Evolutionary conservation across 2,329 filamentous ascomycete species (phyloP).

Genomic region (Trichoderma gracile): DNA sequence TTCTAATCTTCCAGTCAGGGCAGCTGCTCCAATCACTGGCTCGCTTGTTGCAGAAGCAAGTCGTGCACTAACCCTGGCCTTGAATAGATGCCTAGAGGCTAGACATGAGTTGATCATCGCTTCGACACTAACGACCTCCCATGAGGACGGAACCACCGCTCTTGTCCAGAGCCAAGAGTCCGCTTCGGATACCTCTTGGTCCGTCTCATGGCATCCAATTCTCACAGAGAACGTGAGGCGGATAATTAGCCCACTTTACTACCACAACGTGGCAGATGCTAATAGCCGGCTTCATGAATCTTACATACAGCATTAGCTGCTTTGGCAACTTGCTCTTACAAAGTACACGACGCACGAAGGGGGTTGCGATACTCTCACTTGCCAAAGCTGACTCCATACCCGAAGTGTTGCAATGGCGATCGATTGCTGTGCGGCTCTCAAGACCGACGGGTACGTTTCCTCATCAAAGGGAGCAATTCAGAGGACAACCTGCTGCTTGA

Average conservation of each 20-base stretch:
- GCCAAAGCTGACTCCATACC: too few species aligned
- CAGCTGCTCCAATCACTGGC: background rate
- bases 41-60: background rate
- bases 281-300: background rate
- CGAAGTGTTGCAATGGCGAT: too few species aligned
- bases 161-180: background rate
- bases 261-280: conserved; percentile 10
- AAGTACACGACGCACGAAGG: too few species aligned
- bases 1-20: background rate
- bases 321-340: background rate
- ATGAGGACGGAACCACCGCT: background rate
- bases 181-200: background rate
- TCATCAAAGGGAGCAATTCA: background rate
- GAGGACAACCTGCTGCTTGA: background rate
- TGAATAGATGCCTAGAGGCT: background rate
- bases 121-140: conserved; percentile 2
- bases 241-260: conserved; percentile 12
- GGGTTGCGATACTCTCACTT: too few species aligned
- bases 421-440: background rate
- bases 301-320: conserved; percentile 15
- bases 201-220: background rate
- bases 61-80: background rate
- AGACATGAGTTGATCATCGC: background rate
- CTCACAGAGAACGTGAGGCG: background rate
- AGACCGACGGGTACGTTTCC: background rate